Evolutionary conservation across 495 filamentous ascomycete genomes (phyloP).

Genomic region (Hypoxylon intermedium): DNA sequence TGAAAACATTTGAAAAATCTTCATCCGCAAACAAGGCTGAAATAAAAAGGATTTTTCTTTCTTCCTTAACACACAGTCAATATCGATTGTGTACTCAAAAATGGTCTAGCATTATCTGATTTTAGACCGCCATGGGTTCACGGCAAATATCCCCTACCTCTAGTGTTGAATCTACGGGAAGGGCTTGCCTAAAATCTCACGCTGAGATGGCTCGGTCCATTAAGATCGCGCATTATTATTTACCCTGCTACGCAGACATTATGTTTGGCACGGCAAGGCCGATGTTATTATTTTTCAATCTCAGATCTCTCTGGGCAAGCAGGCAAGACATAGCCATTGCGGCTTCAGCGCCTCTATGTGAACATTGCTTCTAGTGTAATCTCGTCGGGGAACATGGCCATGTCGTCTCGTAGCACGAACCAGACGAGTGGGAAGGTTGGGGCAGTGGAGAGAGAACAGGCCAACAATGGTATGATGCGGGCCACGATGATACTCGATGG

Average conservation of each 20-base stretch:
- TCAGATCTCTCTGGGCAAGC: too few species aligned
- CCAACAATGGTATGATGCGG: constrained; percentile 11
- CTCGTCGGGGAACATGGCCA: constrained; percentile 21
- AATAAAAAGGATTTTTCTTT: too few species aligned
- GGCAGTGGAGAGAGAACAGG: constrained; percentile 15
- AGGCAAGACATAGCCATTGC: too few species aligned
- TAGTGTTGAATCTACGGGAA: neutral
- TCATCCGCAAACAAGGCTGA: too few species aligned
- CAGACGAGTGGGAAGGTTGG: constrained; percentile 20
- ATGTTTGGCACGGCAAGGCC: too few species aligned
- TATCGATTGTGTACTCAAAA: too few species aligned
- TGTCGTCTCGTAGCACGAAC: constrained; percentile 16
- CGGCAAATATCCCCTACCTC: neutral
- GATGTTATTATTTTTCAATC: too few species aligned
- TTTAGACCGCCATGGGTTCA: neutral
- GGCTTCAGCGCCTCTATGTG: neutral
- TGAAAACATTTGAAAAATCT: too few species aligned
- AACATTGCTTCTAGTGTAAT: constrained; percentile 13
- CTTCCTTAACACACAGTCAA: too few species aligned
- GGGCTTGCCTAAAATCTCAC: neutral
- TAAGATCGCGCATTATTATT: too few species aligned
- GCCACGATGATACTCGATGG: constrained; percentile 13
- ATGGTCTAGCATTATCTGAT: neutral
- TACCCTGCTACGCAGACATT: neutral
- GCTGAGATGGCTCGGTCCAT: neutral